Evolutionary conservation across 2,329 filamentous ascomycete genomes (phyloP).

Genomic region (Arthroderma sp.): DNA sequence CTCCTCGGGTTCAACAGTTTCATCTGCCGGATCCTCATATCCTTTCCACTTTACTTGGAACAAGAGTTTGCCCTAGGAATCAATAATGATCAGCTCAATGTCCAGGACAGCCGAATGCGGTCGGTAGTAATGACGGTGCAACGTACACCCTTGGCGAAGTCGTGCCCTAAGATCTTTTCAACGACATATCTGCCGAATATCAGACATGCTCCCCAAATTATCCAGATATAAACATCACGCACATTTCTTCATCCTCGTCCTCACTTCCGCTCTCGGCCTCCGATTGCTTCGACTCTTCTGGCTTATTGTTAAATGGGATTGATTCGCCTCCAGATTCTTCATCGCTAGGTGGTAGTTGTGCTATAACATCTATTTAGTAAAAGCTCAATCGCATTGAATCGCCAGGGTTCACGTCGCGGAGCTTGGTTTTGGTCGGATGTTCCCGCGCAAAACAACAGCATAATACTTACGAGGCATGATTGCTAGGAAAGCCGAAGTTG

Average conservation of each 20-base stretch:
- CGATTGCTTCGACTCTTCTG: slow-evolving; percentile 12
- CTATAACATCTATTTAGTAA: not conserved
- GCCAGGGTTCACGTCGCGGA: too few relatives aligned
- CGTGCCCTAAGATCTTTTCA: slow-evolving; percentile 27
- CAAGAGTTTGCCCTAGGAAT: slow-evolving; percentile 22
- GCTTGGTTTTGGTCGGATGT: too few relatives aligned
- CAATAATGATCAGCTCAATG: too few relatives aligned
- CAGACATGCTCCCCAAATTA: slow-evolving; percentile 2
- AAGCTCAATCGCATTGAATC: not conserved
- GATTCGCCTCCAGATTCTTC: slow-evolving; percentile 25
- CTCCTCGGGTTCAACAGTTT: slow-evolving; percentile 35
- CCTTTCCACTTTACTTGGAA: slow-evolving; percentile 37
- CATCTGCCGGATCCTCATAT: slow-evolving; percentile 30
- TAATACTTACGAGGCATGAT: too few relatives aligned
- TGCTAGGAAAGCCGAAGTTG: too few relatives aligned
- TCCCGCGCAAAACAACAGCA: too few relatives aligned
- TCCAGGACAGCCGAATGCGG: too few relatives aligned
- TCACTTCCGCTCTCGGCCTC: slow-evolving; percentile 19
- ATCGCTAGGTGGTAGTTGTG: slow-evolving; percentile 7
- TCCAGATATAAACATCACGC: slow-evolving; percentile 8
- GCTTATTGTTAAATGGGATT: slow-evolving; percentile 23
- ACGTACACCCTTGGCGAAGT: slow-evolving; percentile 24
- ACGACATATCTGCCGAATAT: slow-evolving; percentile 24
- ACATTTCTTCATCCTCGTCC: slow-evolving; percentile 25
- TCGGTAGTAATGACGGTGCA: not conserved